Percentiles rank a stretch among this genome's conserved stretches.
Evolutionary conservation across 306 rosid genomes (phyloP).

Genomic region (Psophocarpus tetragonolobus): DNA sequence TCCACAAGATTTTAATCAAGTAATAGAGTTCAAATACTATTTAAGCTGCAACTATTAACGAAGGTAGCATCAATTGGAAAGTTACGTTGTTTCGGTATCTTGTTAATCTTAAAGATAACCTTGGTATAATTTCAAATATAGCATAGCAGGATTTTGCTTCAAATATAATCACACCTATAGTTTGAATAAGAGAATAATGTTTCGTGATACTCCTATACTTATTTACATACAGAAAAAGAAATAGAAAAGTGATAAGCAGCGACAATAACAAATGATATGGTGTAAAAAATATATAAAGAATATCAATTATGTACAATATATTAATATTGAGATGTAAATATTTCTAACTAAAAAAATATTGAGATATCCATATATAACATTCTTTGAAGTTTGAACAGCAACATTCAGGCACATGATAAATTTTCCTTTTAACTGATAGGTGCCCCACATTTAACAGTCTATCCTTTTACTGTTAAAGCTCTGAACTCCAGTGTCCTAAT

Average conservation of each 20-base stretch:
- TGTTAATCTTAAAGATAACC: not conserved
- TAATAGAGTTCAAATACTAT: not conserved
- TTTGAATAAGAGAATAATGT: not conserved
- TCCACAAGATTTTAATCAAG: not conserved
- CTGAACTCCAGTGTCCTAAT: not conserved
- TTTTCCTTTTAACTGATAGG: not conserved
- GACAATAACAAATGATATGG: too few species aligned
- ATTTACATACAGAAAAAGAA: not conserved
- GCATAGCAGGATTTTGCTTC: not conserved
- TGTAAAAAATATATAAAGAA: too few species aligned
- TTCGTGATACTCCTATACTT: not conserved
- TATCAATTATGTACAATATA: too few species aligned
- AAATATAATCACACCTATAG: not conserved
- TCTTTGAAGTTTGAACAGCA: not conserved
- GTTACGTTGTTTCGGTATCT: not conserved
- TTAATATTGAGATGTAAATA: too few species aligned
- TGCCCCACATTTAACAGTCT: not conserved
- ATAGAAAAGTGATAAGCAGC: too few species aligned
- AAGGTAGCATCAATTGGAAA: not conserved
- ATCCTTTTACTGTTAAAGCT: not conserved
- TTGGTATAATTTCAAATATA: not conserved
- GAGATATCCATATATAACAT: too few species aligned
- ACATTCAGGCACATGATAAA: not conserved
- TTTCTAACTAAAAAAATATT: too few species aligned
- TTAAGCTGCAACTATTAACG: not conserved